Percentiles rank a stretch among this genome's conserved stretches.
Conservation (phyloP, 768 basidiomycete genomes). For the Termitomyces sp. region DNA sequence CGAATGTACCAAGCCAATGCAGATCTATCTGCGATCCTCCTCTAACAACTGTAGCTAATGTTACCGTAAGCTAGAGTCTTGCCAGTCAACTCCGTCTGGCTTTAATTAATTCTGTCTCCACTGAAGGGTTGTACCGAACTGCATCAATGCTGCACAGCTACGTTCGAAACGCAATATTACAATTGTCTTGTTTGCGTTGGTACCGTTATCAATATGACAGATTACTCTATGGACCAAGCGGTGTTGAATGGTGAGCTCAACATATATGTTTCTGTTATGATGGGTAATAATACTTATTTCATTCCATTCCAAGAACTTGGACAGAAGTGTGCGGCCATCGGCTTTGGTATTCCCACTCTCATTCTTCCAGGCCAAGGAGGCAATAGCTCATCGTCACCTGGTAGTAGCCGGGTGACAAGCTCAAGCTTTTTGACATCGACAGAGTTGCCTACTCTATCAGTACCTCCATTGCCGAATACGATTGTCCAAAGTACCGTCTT, state of each 20-base stretch:
- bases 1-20: constrained; percentile 26
- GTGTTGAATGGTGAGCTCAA: constrained; percentile 15
- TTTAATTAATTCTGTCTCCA: neutral
- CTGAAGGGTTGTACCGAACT: constrained; percentile 20
- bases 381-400: neutral
- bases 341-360: neutral
- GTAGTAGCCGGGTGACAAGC: too few species aligned
- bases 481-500: neutral
- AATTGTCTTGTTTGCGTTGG: constrained; percentile 35
- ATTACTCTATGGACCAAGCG: constrained; percentile 24
- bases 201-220: constrained; percentile 16
- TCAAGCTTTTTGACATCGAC: neutral
- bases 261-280: neutral
- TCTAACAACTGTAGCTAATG: constrained; percentile 14
- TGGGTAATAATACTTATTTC: neutral
- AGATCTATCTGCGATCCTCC: constrained; percentile 23
- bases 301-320: neutral
- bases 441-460: neutral
- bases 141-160: constrained; percentile 30
- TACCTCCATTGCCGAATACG: neutral
- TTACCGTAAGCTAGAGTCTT: too few species aligned
- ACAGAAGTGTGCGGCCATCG: neutral
- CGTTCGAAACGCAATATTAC: constrained; percentile 33
- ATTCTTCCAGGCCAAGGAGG: neutral
- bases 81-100: neutral